Evolutionary conservation across 495 filamentous ascomycete species (phyloP).

Genomic region (Hypoxylon cercidicola): DNA sequence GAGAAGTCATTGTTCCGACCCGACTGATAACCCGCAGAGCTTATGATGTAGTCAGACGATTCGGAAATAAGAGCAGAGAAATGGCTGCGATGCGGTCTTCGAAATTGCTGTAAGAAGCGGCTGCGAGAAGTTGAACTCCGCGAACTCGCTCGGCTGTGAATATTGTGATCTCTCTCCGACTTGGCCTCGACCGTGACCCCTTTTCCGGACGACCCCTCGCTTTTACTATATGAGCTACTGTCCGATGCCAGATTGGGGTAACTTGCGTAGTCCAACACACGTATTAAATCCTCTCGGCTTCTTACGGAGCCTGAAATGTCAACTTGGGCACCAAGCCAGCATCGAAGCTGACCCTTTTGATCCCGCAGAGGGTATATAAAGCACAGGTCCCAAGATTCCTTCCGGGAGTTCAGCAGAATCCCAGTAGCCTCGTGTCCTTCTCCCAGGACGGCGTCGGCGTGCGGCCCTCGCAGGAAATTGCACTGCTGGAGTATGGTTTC

Average conservation of each 20-base stretch:
- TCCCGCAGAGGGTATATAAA: slow-evolving; percentile 62
- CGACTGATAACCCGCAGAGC: not conserved
- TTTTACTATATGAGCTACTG: slow-evolving; percentile 21
- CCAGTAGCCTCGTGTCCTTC: slow-evolving; percentile 59
- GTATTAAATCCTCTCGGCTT: slow-evolving; percentile 58
- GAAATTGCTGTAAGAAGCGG: slow-evolving; percentile 15
- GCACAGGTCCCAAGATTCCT: slow-evolving; percentile 67
- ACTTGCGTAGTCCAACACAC: slow-evolving; percentile 52
- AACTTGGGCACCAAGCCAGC: slow-evolving; percentile 66
- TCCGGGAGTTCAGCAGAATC: slow-evolving; percentile 62
- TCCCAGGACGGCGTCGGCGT: slow-evolving; percentile 54
- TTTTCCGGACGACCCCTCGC: slow-evolving; percentile 4
- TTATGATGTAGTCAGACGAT: slow-evolving; percentile 1
- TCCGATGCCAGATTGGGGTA: slow-evolving; percentile 12
- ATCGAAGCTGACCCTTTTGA: slow-evolving; percentile 53
- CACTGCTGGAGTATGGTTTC: slow-evolving; percentile 63
- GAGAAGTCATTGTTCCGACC: not conserved
- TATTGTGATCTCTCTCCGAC: not conserved
- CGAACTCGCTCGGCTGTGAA: slow-evolving; percentile 29
- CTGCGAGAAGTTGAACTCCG: slow-evolving; percentile 20
- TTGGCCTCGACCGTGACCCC: slow-evolving; percentile 5
- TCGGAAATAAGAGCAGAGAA: not conserved
- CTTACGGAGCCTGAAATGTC: slow-evolving; percentile 65
- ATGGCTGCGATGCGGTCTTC: slow-evolving; percentile 3
- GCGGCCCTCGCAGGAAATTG: slow-evolving; percentile 60